Evolutionary conservation across 495 filamentous ascomycete genomes (phyloP), one percentile per base, ranked within the genome.

Genomic region (Podospora didyma): DNA sequence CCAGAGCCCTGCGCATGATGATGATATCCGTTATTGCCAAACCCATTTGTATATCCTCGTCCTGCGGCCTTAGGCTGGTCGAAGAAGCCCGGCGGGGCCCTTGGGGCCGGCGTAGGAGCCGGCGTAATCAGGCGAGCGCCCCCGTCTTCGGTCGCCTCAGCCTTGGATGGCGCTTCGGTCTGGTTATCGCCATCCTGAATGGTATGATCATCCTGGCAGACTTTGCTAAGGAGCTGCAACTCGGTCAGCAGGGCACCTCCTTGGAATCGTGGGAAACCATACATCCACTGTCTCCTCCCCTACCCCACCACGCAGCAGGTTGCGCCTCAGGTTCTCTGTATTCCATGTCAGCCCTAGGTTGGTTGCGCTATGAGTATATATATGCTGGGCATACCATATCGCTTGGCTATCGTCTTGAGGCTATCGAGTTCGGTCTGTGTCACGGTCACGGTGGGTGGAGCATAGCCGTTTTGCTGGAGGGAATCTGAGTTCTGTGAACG

Each of bases 271-370:
- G 41, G 21, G 21, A 53, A 41, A 42, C 52, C 77, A 66, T 69
- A 86, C 84, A 66, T 81, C 75, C 41, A 92, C 69, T 19, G 80
- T 84, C 48, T 85, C 82, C 35, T 76, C 70, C 2, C 79, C 77
- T 49, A 90, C 76, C 2, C 87, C 87, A 28, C 83, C 85, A 51
- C 75, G 77, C 50, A 84, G 69, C 12, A 92, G 79, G 51, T 84
- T 84, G 4, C 75, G 77, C 51, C 76, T 81, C 34, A 92, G 74
- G 51, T 82, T 84, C 53, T 75, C 86, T 90, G 52, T 7, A 17
- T 6, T 12, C 19, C 10, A n/a, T 20, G 47, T 54, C 42, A 50
- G 45, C 28, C 51, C 17, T 44, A 52, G 23, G 34, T 11, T 17
- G 2, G 19, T 6, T 10, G 14, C 5, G 9, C 5, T 16, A 4